A percentile compares a stretch with the other conserved stretches of the same genome.
Conservation (phyloP, 306 rosid genomes). For the Sindora glabra region DNA sequence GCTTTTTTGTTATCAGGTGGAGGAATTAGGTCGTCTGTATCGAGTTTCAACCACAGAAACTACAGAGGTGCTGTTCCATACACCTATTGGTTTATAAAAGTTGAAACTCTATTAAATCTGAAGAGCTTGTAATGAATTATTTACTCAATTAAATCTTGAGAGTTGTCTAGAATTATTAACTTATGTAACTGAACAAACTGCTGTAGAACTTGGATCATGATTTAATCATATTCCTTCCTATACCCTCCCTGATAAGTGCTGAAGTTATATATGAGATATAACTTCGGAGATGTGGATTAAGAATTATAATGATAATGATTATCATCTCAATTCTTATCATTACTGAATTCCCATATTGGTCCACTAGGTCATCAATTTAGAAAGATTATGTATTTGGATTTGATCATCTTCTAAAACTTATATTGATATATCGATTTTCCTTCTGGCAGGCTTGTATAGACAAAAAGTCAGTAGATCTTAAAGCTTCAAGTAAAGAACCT, state of each 20-base stretch:
- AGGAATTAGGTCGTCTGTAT: slow-evolving; percentile 40
- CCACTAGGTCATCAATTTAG: slow-evolving; percentile 1
- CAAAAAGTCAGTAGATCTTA: slow-evolving; percentile 46
- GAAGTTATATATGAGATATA: slow-evolving; percentile 4
- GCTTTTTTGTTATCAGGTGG: slow-evolving; percentile 36
- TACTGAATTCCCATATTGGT: slow-evolving; percentile 6
- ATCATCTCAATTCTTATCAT: slow-evolving; percentile 5
- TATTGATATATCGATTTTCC: slow-evolving; percentile 9
- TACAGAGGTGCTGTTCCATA: slow-evolving; percentile 39
- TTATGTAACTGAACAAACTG: too few species aligned
- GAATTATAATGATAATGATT: slow-evolving; percentile 8
- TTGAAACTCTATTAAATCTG: too few species aligned
- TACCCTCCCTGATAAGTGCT: not conserved
- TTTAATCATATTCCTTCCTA: slow-evolving; percentile 7
- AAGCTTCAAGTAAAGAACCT: slow-evolving; percentile 39
- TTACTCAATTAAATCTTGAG: too few species aligned
- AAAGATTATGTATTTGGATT: slow-evolving; percentile 1
- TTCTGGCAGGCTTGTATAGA: slow-evolving; percentile 49
- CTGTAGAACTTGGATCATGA: not conserved
- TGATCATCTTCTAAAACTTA: slow-evolving; percentile 10
- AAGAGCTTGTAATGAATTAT: too few species aligned
- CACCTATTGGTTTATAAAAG: slow-evolving; percentile 12
- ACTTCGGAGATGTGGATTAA: not conserved
- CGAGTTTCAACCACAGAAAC: slow-evolving; percentile 34
- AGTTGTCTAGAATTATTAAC: too few species aligned